These are phyloP conservation scores for Wickerhamomyces bisporus DNA, from an alignment of 805 yeast species.

Conservation along the genomic window DNA sequence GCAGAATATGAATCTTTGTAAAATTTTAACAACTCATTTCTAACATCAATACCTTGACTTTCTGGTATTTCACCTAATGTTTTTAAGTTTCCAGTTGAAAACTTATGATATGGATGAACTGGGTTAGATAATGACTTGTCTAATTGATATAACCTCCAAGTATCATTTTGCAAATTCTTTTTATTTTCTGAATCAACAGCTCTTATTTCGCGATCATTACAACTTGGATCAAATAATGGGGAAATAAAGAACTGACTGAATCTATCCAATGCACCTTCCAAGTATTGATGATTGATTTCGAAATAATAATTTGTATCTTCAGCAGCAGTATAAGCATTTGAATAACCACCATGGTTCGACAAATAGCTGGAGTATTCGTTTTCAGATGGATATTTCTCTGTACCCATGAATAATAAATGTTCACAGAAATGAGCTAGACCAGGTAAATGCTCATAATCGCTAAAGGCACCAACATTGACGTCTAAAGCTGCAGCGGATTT, in stretches of 20 bases:
- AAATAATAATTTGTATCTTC: conserved; percentile 89
- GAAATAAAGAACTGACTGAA: conserved; percentile 88
- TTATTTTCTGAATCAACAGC: conserved; percentile 97
- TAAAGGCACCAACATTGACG: conserved; percentile 72
- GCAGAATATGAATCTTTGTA: conserved; percentile 72
- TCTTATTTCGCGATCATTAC: conserved; percentile 87
- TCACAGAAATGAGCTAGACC: conserved; percentile 81
- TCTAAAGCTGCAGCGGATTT: conserved; percentile 77
- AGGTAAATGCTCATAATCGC: conserved; percentile 57
- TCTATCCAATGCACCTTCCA: conserved; percentile 86
- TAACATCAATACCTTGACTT: conserved; percentile 58
- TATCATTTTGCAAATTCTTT: conserved; percentile 85
- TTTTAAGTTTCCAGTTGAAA: conserved; percentile 80
- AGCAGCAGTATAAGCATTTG: conserved; percentile 89
- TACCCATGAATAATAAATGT: conserved; percentile 76
- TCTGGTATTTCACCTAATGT: conserved; percentile 71
- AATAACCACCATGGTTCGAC: conserved; percentile 79
- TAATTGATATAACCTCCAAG: conserved; percentile 84
- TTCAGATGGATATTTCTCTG: conserved; percentile 70
- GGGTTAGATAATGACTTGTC: conserved; percentile 71
- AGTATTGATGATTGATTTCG: conserved; percentile 68
- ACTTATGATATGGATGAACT: conserved; percentile 78
- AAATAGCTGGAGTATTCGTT: conserved; percentile 73
- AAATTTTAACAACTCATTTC: conserved; percentile 76
- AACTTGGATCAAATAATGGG: conserved; percentile 67